phyloP scores from a whole-genome alignment of 1,284 basidiomycete genomes.

The Rhizoctonia solani region DNA sequence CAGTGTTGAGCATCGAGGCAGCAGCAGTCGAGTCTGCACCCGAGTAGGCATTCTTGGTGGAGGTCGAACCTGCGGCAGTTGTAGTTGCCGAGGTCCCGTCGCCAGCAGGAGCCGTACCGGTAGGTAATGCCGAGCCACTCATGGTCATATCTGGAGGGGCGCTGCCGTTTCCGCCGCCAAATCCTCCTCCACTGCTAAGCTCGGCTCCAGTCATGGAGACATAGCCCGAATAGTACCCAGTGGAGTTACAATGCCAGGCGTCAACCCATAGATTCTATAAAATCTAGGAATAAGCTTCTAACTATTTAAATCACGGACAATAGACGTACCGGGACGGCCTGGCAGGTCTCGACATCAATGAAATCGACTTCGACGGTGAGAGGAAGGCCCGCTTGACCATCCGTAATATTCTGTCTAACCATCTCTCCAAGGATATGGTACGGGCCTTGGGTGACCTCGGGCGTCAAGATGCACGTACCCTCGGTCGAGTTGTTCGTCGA shows the following conservation, averaged over 20 bases:
- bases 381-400: constrained; percentile 55
- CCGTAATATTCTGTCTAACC: constrained; percentile 55
- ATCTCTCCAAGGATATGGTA: constrained; percentile 52
- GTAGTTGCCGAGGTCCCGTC: background rate
- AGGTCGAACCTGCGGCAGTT: background rate
- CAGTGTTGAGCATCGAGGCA: background rate
- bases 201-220: background rate
- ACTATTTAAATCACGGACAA: background rate
- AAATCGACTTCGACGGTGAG: constrained; percentile 68
- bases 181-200: background rate
- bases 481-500: background rate
- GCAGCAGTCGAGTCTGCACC: background rate
- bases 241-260: constrained; percentile 58
- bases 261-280: constrained; percentile 62
- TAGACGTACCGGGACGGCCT: constrained; percentile 55
- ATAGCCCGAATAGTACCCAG: constrained; percentile 50
- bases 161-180: background rate
- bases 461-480: constrained; percentile 38
- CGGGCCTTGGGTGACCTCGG: constrained; percentile 50
- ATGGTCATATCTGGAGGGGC: background rate
- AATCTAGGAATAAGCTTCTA: background rate
- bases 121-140: constrained; percentile 1
- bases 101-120: background rate
- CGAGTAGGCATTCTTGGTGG: background rate
- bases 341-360: constrained; percentile 73